These are phyloP conservation scores for Ceratocystis variospora DNA, from an alignment of 2,329 filamentous ascomycete genomes.

Conservation along the genomic window DNA sequence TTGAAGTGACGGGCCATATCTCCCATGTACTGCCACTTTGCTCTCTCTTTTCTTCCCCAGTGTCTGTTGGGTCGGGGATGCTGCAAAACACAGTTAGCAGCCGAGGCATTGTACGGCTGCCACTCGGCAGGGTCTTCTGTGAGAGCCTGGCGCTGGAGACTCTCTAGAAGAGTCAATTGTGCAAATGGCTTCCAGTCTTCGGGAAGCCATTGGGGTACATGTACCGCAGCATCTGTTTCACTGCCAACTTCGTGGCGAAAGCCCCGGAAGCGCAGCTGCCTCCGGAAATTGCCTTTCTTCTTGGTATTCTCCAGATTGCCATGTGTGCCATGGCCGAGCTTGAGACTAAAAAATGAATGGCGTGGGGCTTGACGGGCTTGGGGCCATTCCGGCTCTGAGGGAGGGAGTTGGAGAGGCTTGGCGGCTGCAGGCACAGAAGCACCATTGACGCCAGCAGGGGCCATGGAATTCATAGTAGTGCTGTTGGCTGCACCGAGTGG, in stretches of 20 bases:
- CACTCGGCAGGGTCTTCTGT: not conserved
- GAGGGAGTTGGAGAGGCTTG: not conserved
- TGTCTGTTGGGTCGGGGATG: slow-evolving; percentile 10
- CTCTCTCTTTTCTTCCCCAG: slow-evolving; percentile 6
- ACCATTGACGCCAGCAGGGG: not conserved
- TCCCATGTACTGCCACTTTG: slow-evolving; percentile 11
- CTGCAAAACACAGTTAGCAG: slow-evolving; percentile 9
- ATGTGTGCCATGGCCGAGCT: not conserved
- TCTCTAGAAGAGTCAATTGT: slow-evolving; percentile 9
- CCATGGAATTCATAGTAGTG: not conserved
- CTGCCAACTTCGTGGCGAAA: not conserved
- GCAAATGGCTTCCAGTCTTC: slow-evolving; percentile 11
- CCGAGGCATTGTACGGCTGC: slow-evolving; percentile 3
- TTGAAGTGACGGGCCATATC: not conserved
- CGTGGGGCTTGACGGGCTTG: not conserved
- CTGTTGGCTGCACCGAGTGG: not conserved
- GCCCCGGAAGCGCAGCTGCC: not conserved
- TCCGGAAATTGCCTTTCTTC: not conserved
- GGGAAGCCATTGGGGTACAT: slow-evolving; percentile 7
- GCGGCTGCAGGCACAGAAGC: not conserved
- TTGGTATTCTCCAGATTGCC: not conserved
- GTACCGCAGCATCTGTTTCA: not conserved
- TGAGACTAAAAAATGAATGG: slow-evolving; percentile 3
- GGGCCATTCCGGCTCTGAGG: not conserved
- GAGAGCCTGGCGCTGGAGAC: slow-evolving; percentile 1